These are phyloP conservation scores for Firmiana major DNA, from an alignment of 345 rosid species.

Conservation along the genomic window DNA sequence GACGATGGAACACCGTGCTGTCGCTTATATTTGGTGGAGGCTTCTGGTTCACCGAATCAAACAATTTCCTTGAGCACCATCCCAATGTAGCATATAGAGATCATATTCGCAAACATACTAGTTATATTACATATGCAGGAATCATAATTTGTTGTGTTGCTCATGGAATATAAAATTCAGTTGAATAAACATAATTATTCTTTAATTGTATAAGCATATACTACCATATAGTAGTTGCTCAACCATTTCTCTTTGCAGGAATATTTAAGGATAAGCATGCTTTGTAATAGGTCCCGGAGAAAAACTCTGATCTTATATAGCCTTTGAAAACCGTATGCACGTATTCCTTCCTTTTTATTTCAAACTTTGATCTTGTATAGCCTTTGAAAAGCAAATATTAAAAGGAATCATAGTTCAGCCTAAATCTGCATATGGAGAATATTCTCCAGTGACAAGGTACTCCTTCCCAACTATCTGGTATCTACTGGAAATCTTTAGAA, in stretches of 20 bases:
- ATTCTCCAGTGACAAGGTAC: not conserved
- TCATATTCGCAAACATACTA: conserved; percentile 19
- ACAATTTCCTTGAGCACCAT: conserved; percentile 25
- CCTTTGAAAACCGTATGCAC: not conserved
- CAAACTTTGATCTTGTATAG: not conserved
- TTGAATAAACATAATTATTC: conserved; percentile 18
- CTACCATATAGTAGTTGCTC: not conserved
- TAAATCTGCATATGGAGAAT: not conserved
- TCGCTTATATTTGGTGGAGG: conserved; percentile 88
- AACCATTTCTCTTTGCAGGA: not conserved
- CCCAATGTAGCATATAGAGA: conserved; percentile 24
- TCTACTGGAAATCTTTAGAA: not conserved
- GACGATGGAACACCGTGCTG: conserved; percentile 93
- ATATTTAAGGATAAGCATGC: not conserved
- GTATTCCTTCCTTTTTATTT: not conserved
- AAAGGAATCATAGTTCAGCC: not conserved
- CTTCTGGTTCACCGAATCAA: conserved; percentile 70
- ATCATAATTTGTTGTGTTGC: conserved; percentile 20
- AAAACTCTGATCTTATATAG: no score
- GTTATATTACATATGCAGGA: conserved; percentile 21
- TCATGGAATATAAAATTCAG: conserved; percentile 23
- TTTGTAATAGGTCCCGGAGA: not conserved
- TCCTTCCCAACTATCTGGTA: not conserved
- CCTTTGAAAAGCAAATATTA: not conserved
- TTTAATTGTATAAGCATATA: conserved; percentile 9